Conservation (phyloP, 805 yeast genomes). For the Maudiozyma bulderi region DNA sequence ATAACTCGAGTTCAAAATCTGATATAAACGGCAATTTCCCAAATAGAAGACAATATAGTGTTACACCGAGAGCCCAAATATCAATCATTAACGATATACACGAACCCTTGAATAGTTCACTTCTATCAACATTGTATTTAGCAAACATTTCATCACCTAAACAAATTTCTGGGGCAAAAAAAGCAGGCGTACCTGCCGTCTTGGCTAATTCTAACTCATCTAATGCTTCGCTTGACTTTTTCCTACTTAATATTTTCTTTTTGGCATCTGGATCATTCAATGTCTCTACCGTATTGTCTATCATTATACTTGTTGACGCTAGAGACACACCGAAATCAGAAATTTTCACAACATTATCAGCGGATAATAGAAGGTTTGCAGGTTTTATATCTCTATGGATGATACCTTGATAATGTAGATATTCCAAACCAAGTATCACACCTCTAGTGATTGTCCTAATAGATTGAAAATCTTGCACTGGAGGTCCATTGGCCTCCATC, state of each 20-base stretch:
- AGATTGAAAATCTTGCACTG: conserved; percentile 57
- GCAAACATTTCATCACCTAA: conserved; percentile 34
- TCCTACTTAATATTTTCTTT: neutral
- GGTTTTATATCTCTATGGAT: conserved; percentile 96
- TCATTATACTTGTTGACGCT: conserved; percentile 15
- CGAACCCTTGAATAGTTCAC: conserved; percentile 30
- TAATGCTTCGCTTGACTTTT: conserved; percentile 8
- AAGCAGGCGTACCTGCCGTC: conserved; percentile 97
- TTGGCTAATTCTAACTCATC: conserved; percentile 82
- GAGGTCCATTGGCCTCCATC: conserved; percentile 41
- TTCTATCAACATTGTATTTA: conserved; percentile 16
- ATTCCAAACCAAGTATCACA: conserved; percentile 81
- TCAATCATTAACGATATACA: conserved; percentile 79
- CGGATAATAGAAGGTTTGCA: conserved; percentile 70
- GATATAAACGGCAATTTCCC: conserved; percentile 84
- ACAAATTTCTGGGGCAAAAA: conserved; percentile 90
- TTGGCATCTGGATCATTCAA: conserved; percentile 1
- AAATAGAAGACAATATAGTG: conserved; percentile 79
- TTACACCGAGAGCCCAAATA: conserved; percentile 96
- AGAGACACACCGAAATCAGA: conserved; percentile 94
- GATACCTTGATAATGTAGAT: conserved; percentile 82
- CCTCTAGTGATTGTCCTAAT: conserved; percentile 71
- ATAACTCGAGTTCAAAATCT: conserved; percentile 61
- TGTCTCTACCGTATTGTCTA: conserved; percentile 1
- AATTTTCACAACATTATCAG: conserved; percentile 72